Evolutionary conservation across 1,284 basidiomycete genomes (phyloP), one percentile per base, ranked within the genome.

Genomic region (Afroboletus lepidellus): DNA sequence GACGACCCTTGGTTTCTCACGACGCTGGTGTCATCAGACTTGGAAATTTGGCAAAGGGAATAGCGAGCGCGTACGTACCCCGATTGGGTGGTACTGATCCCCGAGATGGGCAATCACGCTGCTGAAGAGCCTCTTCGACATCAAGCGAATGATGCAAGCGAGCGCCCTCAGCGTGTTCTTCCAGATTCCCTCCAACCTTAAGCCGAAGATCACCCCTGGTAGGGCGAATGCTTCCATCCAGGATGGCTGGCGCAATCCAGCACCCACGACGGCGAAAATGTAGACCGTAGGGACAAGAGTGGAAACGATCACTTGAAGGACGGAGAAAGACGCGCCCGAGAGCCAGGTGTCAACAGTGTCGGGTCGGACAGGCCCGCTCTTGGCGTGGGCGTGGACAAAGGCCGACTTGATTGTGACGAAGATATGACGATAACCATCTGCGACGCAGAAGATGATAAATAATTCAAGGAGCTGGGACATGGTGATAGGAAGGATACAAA

Each of bases 381-480:
- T 60, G 9, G 54, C 52, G 12, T 61, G 47, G 13, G 64, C 56
- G 3, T 39, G n/a, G 20, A n/a, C 27, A 20, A 39, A 20, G 9
- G 53, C 41, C 0, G 37, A 20, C 34, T 30, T 34, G 11, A 41
- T 1, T 15, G 8, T 38, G 23, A 13, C 15, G 8, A 33, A 7
- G 30, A 5, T 21, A 15, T 33, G 1, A 32, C 8, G 8, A 27
- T 50, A 27, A 18, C 32, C 9, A 5, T 43, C 27, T 21, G 12
- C 27, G 12, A 41, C 38, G 27, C 25, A 48, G 34, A 59, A 29
- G 8, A 57, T 37, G 18, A 58, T 51, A 24, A 67, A 27, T 21
- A 55, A 45, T 29, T 70, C 68, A 8, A 69, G 37, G 4, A 56
- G 34, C 41, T 69, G 46, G 38, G n/a, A n/a, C n/a, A n/a, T n/a